Percentiles rank a stretch among this genome's conserved stretches.
Conservation (phyloP, 2,329 filamentous ascomycete genomes). For the Pseudocercospora cruenta region DNA sequence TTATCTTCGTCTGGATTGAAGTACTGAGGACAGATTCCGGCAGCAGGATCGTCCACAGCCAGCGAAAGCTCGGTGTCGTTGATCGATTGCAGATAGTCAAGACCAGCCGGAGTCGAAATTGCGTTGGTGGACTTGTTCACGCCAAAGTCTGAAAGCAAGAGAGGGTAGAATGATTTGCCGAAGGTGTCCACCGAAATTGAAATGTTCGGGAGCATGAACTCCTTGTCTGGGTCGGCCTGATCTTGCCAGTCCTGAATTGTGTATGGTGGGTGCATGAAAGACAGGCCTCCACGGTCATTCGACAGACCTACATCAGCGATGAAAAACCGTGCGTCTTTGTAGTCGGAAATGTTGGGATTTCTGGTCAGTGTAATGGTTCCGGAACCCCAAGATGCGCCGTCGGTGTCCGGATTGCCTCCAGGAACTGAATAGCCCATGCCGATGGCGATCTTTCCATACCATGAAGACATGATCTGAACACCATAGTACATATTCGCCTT, state of each 20-base stretch:
- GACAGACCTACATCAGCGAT: conserved; percentile 1
- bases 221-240: not conserved
- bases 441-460: conserved; percentile 1
- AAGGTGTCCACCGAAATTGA: conserved; percentile 14
- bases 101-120: conserved; percentile 1
- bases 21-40: not conserved
- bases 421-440: conserved; percentile 15
- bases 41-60: not conserved
- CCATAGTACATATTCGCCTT: conserved; percentile 10
- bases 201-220: conserved; percentile 12
- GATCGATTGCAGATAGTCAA: conserved; percentile 11
- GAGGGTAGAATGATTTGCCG: conserved; percentile 17
- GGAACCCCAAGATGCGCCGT: conserved; percentile 4
- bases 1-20: conserved; percentile 1
- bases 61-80: conserved; percentile 2
- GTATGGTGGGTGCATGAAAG: conserved; percentile 3
- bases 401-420: not conserved
- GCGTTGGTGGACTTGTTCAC: conserved; percentile 7
- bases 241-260: conserved; percentile 14
- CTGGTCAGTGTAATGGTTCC: conserved; percentile 1
- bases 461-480: conserved; percentile 8
- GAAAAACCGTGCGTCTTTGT: conserved; percentile 11
- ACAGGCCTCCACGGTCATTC: conserved; percentile 8
- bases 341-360: conserved; percentile 1
- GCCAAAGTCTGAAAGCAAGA: conserved; percentile 12